A percentile compares a stretch with the other conserved stretches of the same genome.
Conservation (phyloP, 2,329 filamentous ascomycete genomes). For the Aspergillus sp. region DNA sequence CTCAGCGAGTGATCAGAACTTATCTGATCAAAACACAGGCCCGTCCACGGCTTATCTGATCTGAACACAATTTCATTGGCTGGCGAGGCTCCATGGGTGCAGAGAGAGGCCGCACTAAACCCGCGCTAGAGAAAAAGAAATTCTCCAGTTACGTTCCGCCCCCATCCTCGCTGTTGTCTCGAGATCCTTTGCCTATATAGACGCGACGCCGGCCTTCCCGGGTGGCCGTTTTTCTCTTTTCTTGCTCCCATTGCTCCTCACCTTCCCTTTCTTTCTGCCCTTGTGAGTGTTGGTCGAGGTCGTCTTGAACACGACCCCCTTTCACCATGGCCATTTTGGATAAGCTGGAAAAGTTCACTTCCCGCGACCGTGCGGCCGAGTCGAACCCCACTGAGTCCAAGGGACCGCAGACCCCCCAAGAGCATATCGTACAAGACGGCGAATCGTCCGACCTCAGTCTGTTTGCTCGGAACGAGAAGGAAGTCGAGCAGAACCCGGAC, state of each 20-base stretch:
- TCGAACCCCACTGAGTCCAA: not conserved
- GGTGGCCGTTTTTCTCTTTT: not conserved
- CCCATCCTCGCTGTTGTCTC: not conserved
- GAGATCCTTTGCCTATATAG: not conserved
- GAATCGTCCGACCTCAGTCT: slow-evolving; percentile 26
- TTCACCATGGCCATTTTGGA: slow-evolving; percentile 3
- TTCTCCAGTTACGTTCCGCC: not conserved
- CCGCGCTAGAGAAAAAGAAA: not conserved
- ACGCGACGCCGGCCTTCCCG: not conserved
- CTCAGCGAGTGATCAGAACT: not conserved
- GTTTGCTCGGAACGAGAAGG: slow-evolving; percentile 30
- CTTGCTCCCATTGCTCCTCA: not conserved
- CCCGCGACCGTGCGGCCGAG: not conserved
- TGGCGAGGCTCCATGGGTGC: not conserved
- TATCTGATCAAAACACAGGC: not conserved
- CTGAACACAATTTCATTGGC: not conserved
- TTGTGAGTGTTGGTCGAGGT: not conserved
- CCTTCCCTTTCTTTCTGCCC: not conserved
- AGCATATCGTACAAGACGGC: slow-evolving; percentile 10
- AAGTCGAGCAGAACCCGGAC: slow-evolving; percentile 23
- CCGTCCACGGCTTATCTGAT: not conserved
- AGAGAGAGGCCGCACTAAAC: not conserved
- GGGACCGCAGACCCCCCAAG: not conserved
- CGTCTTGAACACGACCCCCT: not conserved
- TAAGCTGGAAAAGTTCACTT: slow-evolving; percentile 1